Evolutionary conservation across 495 filamentous ascomycete species (phyloP), one percentile per base, ranked within the genome.

Genomic region (Penicillium nucicola): DNA sequence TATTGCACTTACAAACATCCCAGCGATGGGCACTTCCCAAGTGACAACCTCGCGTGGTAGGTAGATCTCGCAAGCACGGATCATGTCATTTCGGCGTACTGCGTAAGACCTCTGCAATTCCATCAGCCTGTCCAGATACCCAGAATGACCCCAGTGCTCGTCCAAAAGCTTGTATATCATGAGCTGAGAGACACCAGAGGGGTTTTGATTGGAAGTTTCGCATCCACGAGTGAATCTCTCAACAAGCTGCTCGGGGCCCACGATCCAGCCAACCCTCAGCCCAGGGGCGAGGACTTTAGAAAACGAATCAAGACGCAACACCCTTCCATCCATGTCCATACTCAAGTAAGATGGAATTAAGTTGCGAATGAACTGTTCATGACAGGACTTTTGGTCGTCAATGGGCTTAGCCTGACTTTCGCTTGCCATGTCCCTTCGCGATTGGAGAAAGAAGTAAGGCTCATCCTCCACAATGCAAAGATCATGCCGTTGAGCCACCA

Each of bases 81-180:
- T 22, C 37, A 40, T 22, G 1, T 13, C 8, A 13, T 40, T 19
- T 1, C 37, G 15, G 3, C 37, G 15, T 48, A 68, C 62, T 7
- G 87, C 88, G 57, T 96, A 96, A 66, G 88, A 78, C 42, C 78
- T 53, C 4, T 86, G 72, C 31, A 96, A 63, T 54, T 86, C 67
- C 46, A 88, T 83, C 59, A 96, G 66, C 90, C 90, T 95, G 43
- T 83, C 70, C 7, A 95, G 55, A 59, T 85, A 93, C 0, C 90
- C 90, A 23, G 70, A 77, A 60, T 95, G 90, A 15, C 89, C 90
- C 90, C 90, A 96, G 17, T 75, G 72, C 65, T 92, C 88, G 45
- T 95, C 89, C 0, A 95, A 72, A 52, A 95, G 70, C 62, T 89
- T 90, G 66, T 82, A 88, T 44, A 95, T 57, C 8, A 90, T 69